phyloP scores from a whole-genome alignment of 2,329 filamentous ascomycete genomes.

The Cercospora beticola region DNA sequence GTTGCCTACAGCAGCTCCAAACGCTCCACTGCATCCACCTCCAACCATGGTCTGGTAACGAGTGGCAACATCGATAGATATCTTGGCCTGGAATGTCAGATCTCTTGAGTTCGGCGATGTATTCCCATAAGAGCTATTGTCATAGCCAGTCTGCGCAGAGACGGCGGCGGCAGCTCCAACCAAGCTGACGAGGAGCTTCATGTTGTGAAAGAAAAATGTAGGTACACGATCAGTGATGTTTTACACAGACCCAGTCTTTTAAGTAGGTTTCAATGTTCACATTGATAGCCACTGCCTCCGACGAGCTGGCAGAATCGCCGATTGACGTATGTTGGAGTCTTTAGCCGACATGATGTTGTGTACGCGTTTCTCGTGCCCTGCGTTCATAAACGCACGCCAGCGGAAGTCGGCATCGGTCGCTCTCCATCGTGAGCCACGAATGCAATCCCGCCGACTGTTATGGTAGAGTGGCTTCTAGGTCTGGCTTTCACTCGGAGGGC shows the following conservation, averaged over 20 bases:
- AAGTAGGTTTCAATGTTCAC: neutral
- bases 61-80: neutral
- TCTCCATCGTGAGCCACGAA: neutral
- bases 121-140: neutral
- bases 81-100: neutral
- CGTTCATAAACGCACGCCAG: neutral
- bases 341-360: neutral
- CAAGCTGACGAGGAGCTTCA: neutral
- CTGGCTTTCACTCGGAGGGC: neutral
- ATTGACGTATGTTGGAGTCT: neutral
- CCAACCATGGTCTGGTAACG: neutral
- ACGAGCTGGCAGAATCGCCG: neutral
- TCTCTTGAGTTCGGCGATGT: neutral
- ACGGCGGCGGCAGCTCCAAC: neutral
- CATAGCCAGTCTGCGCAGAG: slow-evolving; percentile 1
- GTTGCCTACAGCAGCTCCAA: neutral
- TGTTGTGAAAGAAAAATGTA: neutral
- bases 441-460: neutral
- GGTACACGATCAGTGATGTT: neutral
- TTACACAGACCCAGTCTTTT: neutral
- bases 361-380: neutral
- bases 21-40: neutral
- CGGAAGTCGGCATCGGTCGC: neutral
- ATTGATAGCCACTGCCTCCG: neutral
- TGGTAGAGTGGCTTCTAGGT: neutral